Conservation (phyloP, 495 filamentous ascomycete genomes). For the Trichoderma erinaceum region DNA sequence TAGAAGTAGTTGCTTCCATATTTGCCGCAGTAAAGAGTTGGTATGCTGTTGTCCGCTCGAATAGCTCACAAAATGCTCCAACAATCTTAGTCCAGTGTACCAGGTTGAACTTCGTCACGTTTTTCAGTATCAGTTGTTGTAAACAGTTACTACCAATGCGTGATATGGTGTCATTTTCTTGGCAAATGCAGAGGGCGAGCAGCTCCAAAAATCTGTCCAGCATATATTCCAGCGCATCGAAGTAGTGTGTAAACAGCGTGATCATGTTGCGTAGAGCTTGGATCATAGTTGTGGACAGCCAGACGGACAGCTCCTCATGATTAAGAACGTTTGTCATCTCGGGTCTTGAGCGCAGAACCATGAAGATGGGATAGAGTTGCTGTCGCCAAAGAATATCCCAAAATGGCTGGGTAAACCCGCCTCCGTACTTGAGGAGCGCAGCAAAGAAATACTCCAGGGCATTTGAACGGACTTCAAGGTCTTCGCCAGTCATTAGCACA, state of each 20-base stretch:
- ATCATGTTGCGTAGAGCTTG: conserved; percentile 98
- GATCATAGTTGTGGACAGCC: conserved; percentile 99
- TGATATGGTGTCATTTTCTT: conserved; percentile 98
- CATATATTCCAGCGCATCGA: conserved; percentile 93
- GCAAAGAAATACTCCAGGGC: conserved; percentile 96
- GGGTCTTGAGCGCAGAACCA: conserved; percentile 90
- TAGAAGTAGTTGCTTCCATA: conserved; percentile 43
- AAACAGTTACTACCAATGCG: conserved; percentile 96
- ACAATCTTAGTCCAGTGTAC: conserved; percentile 94
- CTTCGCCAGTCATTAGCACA: conserved; percentile 97
- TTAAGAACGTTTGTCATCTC: conserved; percentile 92
- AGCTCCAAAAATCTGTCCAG: conserved; percentile 90
- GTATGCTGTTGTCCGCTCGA: conserved; percentile 87
- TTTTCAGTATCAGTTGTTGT: conserved; percentile 92
- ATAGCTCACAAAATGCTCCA: conserved; percentile 88
- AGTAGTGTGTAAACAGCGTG: conserved; percentile 96
- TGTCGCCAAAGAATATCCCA: conserved; percentile 99
- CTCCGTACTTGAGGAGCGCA: conserved; percentile 79
- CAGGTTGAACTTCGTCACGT: conserved; percentile 80
- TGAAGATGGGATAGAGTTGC: conserved; percentile 94
- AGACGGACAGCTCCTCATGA: conserved; percentile 95
- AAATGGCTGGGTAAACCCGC: conserved; percentile 87
- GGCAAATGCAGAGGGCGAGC: conserved; percentile 90
- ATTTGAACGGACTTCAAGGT: conserved; percentile 93
- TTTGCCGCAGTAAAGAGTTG: conserved; percentile 86